A percentile compares a stretch with the other conserved stretches of the same genome.
These are phyloP conservation scores for Amphibolis antarctica DNA, from an alignment of 106 monocot species.

Conservation along the genomic window DNA sequence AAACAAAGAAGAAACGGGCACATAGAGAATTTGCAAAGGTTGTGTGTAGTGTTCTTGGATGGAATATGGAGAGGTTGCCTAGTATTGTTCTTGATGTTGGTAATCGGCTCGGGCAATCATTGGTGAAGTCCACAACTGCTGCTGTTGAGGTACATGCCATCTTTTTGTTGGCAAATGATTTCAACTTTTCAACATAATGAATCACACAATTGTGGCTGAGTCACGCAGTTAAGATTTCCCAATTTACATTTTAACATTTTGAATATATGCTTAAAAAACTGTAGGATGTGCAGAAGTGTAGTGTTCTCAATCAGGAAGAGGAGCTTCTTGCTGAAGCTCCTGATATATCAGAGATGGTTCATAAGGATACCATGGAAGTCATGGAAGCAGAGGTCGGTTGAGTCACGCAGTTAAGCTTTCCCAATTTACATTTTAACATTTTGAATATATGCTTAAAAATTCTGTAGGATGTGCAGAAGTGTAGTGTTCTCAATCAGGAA, in stretches of 20 bases:
- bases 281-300: not conserved
- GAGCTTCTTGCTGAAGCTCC: not conserved
- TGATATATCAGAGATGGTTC: not conserved
- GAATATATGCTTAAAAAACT: too few species aligned
- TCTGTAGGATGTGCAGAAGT: not conserved
- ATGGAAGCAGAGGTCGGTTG: not conserved
- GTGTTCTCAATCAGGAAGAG: not conserved
- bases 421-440: too few species aligned
- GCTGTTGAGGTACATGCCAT: not conserved
- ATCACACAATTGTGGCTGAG: too few species aligned
- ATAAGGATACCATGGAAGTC: not conserved
- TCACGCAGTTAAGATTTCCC: too few species aligned
- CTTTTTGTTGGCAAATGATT: too few species aligned
- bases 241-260: too few species aligned
- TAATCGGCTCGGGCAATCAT: not conserved
- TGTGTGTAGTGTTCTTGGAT: slow-evolving; percentile 48
- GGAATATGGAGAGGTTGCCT: slow-evolving; percentile 48
- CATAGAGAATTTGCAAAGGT: slow-evolving; percentile 47
- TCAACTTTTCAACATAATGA: too few species aligned
- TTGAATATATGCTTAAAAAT: too few species aligned
- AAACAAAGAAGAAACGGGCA: slow-evolving; percentile 27
- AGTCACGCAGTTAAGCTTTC: too few species aligned
- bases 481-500: not conserved
- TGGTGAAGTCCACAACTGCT: not conserved
- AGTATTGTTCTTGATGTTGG: slow-evolving; percentile 33